Conservation (phyloP, 495 filamentous ascomycete genomes). For the Penicillium canescens region DNA sequence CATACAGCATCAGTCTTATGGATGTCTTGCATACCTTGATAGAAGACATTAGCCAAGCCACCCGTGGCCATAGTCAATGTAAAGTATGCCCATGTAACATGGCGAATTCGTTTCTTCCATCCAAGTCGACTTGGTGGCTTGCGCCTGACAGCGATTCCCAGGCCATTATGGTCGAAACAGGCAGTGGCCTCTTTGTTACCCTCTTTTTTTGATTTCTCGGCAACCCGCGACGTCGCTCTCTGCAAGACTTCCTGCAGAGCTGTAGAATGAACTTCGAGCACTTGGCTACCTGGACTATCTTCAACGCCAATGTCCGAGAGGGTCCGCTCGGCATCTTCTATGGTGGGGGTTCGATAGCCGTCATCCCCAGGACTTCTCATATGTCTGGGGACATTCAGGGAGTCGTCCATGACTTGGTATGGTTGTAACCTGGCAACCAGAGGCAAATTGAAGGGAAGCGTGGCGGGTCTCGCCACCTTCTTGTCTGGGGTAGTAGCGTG, state of each 20-base stretch:
- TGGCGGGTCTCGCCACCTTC: neutral
- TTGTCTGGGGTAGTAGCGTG: neutral
- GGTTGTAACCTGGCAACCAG: neutral
- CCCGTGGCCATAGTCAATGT: conserved; percentile 82
- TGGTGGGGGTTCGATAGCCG: conserved; percentile 51
- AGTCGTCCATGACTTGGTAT: conserved; percentile 18
- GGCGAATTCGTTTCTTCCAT: conserved; percentile 51
- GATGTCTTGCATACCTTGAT: conserved; percentile 50
- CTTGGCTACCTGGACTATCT: conserved; percentile 11
- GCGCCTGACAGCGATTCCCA: neutral
- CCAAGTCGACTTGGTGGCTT: conserved; percentile 24
- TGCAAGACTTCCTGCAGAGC: conserved; percentile 32
- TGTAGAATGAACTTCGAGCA: conserved; percentile 34
- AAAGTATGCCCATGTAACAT: conserved; percentile 69
- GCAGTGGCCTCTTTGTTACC: conserved; percentile 1
- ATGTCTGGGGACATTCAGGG: conserved; percentile 35
- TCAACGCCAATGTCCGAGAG: conserved; percentile 16
- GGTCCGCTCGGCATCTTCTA: conserved; percentile 43
- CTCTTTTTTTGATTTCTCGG: conserved; percentile 3
- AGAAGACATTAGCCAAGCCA: conserved; percentile 77
- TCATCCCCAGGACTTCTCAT: conserved; percentile 46
- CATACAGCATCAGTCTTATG: neutral
- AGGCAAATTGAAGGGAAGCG: neutral
- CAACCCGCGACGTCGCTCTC: conserved; percentile 19
- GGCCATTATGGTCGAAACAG: conserved; percentile 13